Evolutionary conservation across 2,329 filamentous ascomycete species (phyloP).

Genomic region (Chaetomium sp.): DNA sequence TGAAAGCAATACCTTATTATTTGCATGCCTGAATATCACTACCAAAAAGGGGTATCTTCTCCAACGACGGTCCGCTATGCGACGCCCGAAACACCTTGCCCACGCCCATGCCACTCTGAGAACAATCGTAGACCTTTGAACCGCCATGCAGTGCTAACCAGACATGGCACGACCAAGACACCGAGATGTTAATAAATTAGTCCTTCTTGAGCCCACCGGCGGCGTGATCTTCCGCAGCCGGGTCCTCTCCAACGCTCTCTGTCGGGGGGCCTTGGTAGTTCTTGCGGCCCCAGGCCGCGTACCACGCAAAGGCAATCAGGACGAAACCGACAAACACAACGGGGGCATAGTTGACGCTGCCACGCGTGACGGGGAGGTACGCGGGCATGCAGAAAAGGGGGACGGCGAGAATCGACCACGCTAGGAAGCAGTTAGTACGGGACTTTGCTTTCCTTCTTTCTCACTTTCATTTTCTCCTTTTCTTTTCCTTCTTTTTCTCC

Average conservation of each 20-base stretch:
- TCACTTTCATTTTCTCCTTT: no score
- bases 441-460: not conserved
- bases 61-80: constrained; percentile 5
- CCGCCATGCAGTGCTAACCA: not conserved
- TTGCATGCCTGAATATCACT: not conserved
- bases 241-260: constrained; percentile 13
- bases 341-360: constrained; percentile 65
- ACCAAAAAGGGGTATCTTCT: not conserved
- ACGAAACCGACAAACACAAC: constrained; percentile 66
- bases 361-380: constrained; percentile 50
- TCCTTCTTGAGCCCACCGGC: constrained; percentile 12
- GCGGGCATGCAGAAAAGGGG: constrained; percentile 71
- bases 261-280: constrained; percentile 61
- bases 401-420: constrained; percentile 61
- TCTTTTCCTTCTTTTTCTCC: no score
- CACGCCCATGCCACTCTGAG: constrained; percentile 2
- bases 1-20: not conserved
- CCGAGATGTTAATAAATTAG: not conserved
- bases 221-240: not conserved
- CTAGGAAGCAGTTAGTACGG: constrained; percentile 29
- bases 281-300: constrained; percentile 61
- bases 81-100: constrained; percentile 11
- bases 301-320: constrained; percentile 57
- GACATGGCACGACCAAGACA: not conserved
- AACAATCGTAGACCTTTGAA: no score